Evolutionary conservation across 1,284 basidiomycete genomes (phyloP), one percentile per base, ranked within the genome.

Genomic region (Tilletia setariae): DNA sequence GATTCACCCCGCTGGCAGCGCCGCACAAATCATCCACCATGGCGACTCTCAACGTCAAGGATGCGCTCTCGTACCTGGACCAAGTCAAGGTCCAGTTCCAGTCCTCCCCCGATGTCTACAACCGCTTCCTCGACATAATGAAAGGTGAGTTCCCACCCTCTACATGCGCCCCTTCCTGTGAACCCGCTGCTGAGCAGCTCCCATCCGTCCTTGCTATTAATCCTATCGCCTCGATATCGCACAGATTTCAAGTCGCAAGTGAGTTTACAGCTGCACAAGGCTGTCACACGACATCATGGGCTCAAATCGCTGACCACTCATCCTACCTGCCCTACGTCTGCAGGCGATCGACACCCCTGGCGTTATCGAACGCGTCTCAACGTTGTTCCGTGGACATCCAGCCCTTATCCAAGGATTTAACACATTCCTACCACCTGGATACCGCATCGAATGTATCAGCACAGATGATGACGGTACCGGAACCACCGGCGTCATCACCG

Each of bases 91-190:
- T 83, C 66, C 78, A 94, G 86, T 97, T 97, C 83, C 86, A 89
- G 71, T 90, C 93, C 82, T 90, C 90, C 83, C 94, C 94, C 28
- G 92, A 97, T 80, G 94, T 97, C 35, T 97, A 98, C 86, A 97
- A 98, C 83, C 89, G 91, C 75, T 98, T 98, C 83, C 85, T 98
- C 83, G 95, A 98, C 83, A 96, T 98, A 80, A 98, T 98, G 95
- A 98, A 98, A 85, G 95, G 98, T 61, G 56, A 61, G 56, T n/a
- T 23, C 51, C 83, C 96, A 96, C 21, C 7, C 21, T n/a, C n/a
- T n/a, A n/a, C n/a, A n/a, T n/a, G n/a, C n/a, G 15, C 23, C 84
- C 96, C 97, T 63, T 19, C 15, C 62, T 62, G 23, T 25, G 21
- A 43, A 68, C 61, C 15, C 15, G 64, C 13, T 49, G 56, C 25